Evolutionary conservation across 2,329 filamentous ascomycete species (phyloP), one percentile per base, ranked within the genome.

Genomic region (Albifimbria verrucaria): DNA sequence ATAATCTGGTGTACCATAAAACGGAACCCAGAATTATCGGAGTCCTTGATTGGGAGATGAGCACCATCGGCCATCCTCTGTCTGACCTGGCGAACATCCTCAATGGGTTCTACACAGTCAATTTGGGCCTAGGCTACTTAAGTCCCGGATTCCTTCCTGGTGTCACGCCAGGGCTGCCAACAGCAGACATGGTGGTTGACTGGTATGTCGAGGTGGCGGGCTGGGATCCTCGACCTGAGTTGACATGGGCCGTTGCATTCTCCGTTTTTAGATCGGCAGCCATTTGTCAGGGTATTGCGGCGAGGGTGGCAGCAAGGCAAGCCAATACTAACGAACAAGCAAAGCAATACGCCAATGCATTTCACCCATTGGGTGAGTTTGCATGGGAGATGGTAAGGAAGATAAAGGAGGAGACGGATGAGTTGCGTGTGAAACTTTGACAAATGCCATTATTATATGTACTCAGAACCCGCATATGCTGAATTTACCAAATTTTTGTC

Each of bases 311-410:
- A 23, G 75, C 82, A 47, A 77, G 93, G 48, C 93, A 97, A 78
- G 94, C 94, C 32, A 96, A n/a, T n/a, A n/a, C 92, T 72, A 96
- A 91, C 69, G 88, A 84, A 53, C 83, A 88, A 68, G 94, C 94
- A 6, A 81, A 78, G 61, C 79, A 85, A 41, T 90, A 96, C 71
- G 91, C 80, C 0, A 75, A 74, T 52, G 82, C 83, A 68, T 86
- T 89, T 72, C 79, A 76, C 45, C 86, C 89, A 20, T 83, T 93
- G 76, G 92, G 88, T 0, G 79, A 90, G 70, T 79, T 88, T 62
- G 90, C 91, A 6, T 97, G 92, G 90, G 77, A 80, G 53, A 72
- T 91, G 61, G 86, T 92, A 53, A 77, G 77, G 68, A 70, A 66
- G 56, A 70, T 72, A 50, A 62, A 64, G 43, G 62, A 55, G 36